A percentile compares a stretch with the other conserved stretches of the same genome.
Evolutionary conservation across 140 eudicot genomes (phyloP).

Genomic region (Erigeron philadelphicus): DNA sequence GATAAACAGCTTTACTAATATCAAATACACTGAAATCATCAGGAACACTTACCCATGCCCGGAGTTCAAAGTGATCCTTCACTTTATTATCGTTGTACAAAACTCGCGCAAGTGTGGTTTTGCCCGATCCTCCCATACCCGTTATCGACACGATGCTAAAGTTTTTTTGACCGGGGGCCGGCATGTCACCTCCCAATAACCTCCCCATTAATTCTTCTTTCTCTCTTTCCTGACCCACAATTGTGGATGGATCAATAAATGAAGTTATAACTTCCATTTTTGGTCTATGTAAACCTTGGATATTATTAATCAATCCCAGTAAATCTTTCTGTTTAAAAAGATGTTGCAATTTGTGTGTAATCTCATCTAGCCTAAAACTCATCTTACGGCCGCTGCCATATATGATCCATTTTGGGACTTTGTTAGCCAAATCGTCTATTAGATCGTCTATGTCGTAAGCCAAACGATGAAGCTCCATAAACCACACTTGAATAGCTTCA

Average conservation of each 20-base stretch:
- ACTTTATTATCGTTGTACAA: slow-evolving; percentile 39
- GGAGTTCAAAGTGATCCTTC: slow-evolving; percentile 28
- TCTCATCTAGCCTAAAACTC: slow-evolving; percentile 19
- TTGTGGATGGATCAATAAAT: background rate
- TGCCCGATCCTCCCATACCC: slow-evolving; percentile 55
- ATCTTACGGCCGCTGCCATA: slow-evolving; percentile 21
- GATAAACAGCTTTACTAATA: background rate
- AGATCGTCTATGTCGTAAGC: slow-evolving; percentile 25
- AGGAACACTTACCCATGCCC: slow-evolving; percentile 43
- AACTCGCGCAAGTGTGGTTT: slow-evolving; percentile 47
- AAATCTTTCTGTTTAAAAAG: slow-evolving; percentile 17
- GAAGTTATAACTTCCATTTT: too few relatives aligned
- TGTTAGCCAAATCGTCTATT: slow-evolving; percentile 14
- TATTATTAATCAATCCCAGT: slow-evolving; percentile 25
- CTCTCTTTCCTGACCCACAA: background rate
- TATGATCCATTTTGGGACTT: background rate
- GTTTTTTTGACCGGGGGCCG: background rate
- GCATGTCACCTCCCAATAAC: slow-evolving; percentile 22
- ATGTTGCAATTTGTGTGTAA: slow-evolving; percentile 21
- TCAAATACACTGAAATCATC: slow-evolving; percentile 30
- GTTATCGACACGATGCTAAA: slow-evolving; percentile 27
- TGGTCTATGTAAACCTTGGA: background rate
- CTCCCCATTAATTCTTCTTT: background rate
- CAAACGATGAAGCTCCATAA: slow-evolving; percentile 8
- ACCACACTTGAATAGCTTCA: slow-evolving; percentile 9